Conservation (phyloP, 2,329 filamentous ascomycete species). For the Aspergillus fumigatiaffinis region DNA sequence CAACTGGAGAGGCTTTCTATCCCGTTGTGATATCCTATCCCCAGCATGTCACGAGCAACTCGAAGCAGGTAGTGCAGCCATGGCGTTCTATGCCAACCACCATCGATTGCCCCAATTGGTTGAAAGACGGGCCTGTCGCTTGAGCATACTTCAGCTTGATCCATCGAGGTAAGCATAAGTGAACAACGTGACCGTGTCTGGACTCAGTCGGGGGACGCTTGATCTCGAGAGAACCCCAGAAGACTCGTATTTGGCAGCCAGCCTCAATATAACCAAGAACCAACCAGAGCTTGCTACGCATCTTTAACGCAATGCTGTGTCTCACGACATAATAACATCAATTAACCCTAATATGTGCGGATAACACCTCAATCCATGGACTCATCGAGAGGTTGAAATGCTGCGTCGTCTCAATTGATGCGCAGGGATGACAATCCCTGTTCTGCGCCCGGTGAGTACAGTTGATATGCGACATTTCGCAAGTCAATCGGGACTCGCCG, state of each 20-base stretch:
- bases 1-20: not conserved
- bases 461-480: not conserved
- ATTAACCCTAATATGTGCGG: not conserved
- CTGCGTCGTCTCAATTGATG: not conserved
- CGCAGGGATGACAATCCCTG: not conserved
- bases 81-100: not conserved
- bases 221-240: not conserved
- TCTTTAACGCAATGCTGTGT: not conserved
- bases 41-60: not conserved
- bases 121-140: not conserved
- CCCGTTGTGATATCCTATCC: not conserved
- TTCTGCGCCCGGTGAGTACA: not conserved
- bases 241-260: not conserved
- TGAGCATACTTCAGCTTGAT: not conserved
- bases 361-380: not conserved
- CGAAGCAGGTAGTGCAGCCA: not conserved
- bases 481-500: not conserved
- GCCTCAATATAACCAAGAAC: not conserved
- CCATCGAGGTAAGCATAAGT: not conserved
- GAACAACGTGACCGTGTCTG: not conserved
- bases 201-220: not conserved
- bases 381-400: not conserved
- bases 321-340: not conserved
- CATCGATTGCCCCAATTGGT: not conserved
- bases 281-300: not conserved